These are phyloP conservation scores for Paxillus rubicundulus DNA, from an alignment of 768 basidiomycete species.

Conservation along the genomic window DNA sequence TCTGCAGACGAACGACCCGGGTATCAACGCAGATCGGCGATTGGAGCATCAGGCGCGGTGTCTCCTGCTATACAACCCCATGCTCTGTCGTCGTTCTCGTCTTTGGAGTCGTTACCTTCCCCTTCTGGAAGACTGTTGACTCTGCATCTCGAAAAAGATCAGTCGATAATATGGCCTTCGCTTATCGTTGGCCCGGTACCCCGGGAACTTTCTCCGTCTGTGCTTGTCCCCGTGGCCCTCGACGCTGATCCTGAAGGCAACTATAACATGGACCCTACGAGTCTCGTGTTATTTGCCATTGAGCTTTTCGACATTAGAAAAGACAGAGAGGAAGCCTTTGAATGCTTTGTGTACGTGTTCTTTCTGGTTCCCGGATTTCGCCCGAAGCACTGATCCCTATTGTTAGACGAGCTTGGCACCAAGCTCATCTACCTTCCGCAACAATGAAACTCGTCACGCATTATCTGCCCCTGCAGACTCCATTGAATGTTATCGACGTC, in stretches of 20 bases:
- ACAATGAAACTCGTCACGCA: slow-evolving; percentile 75
- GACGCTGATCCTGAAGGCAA: slow-evolving; percentile 50
- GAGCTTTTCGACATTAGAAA: slow-evolving; percentile 74
- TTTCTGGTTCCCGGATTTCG: background rate
- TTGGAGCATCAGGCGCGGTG: slow-evolving; percentile 48
- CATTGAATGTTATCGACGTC: slow-evolving; percentile 33
- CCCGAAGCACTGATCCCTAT: background rate
- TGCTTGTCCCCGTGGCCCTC: slow-evolving; percentile 52
- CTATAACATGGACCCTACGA: slow-evolving; percentile 87
- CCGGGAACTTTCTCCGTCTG: slow-evolving; percentile 51
- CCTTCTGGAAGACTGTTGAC: slow-evolving; percentile 69
- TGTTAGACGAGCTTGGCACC: slow-evolving; percentile 77
- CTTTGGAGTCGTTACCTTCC: slow-evolving; percentile 67
- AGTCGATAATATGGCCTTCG: slow-evolving; percentile 80
- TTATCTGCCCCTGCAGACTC: slow-evolving; percentile 61
- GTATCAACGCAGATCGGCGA: slow-evolving; percentile 18
- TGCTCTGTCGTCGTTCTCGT: slow-evolving; percentile 72
- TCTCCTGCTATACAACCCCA: slow-evolving; percentile 56
- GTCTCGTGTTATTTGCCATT: slow-evolving; percentile 66
- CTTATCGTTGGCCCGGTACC: slow-evolving; percentile 73
- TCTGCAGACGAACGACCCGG: slow-evolving; percentile 52
- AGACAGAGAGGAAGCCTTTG: slow-evolving; percentile 75
- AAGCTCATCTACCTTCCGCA: slow-evolving; percentile 69
- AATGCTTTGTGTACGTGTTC: slow-evolving; percentile 67
- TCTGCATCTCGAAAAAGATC: slow-evolving; percentile 76